Base-by-base conservation (phyloP, 169 alveolate species). In the Plasmodium inui region DNA sequence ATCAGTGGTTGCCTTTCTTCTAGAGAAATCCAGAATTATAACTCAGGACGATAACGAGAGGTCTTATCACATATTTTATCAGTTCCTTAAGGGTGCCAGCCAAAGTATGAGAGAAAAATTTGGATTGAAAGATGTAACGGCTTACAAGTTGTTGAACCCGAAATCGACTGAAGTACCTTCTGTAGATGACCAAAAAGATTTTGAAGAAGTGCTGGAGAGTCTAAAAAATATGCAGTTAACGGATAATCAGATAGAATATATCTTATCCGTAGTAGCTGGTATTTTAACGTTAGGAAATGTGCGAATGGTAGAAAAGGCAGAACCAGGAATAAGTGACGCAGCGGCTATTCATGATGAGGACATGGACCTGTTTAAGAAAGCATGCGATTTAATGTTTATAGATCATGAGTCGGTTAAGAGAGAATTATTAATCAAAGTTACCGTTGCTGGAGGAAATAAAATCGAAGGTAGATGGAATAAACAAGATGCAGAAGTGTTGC, bases 61-160 rank as follows among this genome's bases (percentile, higher is more conserved):
- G 67, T 98, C 98, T 39, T 99, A 98, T 90, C 99, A 99, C 95
- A 98, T 99, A 17, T 99, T 99, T 96, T 99, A 99, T 96, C 99
- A 98, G 93, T 96, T 98, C 71, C 53, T 98, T 5, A 94, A 97
- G 83, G 99, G 99, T 19, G 99, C 99, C 22, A 85, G 95, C 32
- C 95, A 95, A 17, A 97, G 96, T 7, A 95, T 96, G 96, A 96
- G 86, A 85, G 92, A 93, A 30, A 96, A 96, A 80, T 96, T 93
- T 88, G 96, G 96, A 81, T 97, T 98, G 67, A 92, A 76, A 92
- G 95, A 41, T 67, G 78, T 97, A 88, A 95, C 78, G 37, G 95
- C 91, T 34, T 98, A 98, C 95, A 94, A 89, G 71, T 95, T 96
- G 73, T 91, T 98, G 92, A 98, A 98, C 78, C 97, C 99, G 5